Evolutionary conservation across 2,329 filamentous ascomycete genomes (phyloP), one percentile per base, ranked within the genome.

Genomic region (Phaeomoniella chlamydospora): DNA sequence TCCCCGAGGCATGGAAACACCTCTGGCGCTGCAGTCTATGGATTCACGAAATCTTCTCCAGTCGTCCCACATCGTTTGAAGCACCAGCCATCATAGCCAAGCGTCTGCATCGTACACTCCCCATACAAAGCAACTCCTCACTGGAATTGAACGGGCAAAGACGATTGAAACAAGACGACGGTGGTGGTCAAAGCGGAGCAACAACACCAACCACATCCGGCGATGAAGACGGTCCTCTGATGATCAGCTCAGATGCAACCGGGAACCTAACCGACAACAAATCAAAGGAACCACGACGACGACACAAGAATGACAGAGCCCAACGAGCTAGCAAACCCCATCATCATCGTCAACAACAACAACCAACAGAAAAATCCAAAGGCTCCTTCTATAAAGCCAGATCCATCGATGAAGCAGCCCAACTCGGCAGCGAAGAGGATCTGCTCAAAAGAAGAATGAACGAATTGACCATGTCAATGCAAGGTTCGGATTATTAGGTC

Each of bases 1-100:
- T 92, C 47, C 86, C 86, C 0, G 84, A 90, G 5, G 87, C 83
- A 1, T 93, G 86, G 83, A 80, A 79, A 49, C 79, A 92, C 51
- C 82, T 96, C 47, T 74, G 80, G 44, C 72, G 80, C 19, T 83
- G 81, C 43, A 79, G 76, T 0, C 62, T 67, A 12, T 96, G 88
- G 88, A 86, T 94, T 46, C 69, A 78, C 33, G 77, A 86, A 17
- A 68, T 86, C 0, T 88, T 94, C 34, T 58, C 59, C 37, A 64
- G 57, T 22, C 72, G 46, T 11, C 53, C 50, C 40, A 59, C 64
- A 2, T 65, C 70, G 33, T 57, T 50, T 0, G 52, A 57, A 29
- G 51, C 55, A 35, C 57, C 54, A 16, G 57, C 53, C 29, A 45
- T 51, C 44, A 39, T 52, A 31, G 10, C 29, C 39, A 47, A 51